Conservation (phyloP, 1,139 yeast species). For the Yamadazyma atmosphaerica region DNA sequence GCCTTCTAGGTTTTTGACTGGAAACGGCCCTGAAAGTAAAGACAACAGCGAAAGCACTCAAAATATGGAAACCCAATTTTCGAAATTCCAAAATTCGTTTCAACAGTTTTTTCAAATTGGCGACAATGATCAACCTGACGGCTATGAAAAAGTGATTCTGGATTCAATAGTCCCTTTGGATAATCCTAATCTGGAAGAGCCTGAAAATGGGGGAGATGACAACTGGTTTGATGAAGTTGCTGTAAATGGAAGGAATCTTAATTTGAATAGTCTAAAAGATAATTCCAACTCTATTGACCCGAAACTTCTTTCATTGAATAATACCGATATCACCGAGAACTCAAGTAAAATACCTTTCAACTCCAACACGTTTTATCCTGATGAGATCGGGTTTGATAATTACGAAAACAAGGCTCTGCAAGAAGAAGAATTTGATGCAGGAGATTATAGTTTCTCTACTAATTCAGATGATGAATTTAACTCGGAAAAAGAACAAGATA, state of each 20-base stretch:
- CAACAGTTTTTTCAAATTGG: conserved; percentile 2
- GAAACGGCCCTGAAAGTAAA: too few species aligned
- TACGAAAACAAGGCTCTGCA: too few species aligned
- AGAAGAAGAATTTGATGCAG: not conserved
- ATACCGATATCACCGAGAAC: not conserved
- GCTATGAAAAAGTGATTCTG: not conserved
- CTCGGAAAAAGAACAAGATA: too few species aligned
- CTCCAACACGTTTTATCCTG: too few species aligned
- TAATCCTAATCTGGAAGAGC: not conserved
- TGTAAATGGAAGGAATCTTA: conserved; percentile 5
- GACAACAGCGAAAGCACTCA: too few species aligned
- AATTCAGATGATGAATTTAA: too few species aligned
- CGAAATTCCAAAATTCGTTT: not conserved
- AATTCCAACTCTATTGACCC: not conserved
- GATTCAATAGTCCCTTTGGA: not conserved
- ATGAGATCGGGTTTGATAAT: too few species aligned
- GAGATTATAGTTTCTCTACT: too few species aligned
- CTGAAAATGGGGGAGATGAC: not conserved
- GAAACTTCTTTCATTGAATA: not conserved
- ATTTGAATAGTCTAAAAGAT: not conserved
- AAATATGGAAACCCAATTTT: not conserved
- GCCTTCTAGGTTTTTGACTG: not conserved
- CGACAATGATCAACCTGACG: not conserved
- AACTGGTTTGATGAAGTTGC: conserved; percentile 11
- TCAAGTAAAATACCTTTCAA: too few species aligned